Evolutionary conservation across 2,329 filamentous ascomycete species (phyloP), one percentile per base, ranked within the genome.

Genomic region (Trichoderma citrinoviride): DNA sequence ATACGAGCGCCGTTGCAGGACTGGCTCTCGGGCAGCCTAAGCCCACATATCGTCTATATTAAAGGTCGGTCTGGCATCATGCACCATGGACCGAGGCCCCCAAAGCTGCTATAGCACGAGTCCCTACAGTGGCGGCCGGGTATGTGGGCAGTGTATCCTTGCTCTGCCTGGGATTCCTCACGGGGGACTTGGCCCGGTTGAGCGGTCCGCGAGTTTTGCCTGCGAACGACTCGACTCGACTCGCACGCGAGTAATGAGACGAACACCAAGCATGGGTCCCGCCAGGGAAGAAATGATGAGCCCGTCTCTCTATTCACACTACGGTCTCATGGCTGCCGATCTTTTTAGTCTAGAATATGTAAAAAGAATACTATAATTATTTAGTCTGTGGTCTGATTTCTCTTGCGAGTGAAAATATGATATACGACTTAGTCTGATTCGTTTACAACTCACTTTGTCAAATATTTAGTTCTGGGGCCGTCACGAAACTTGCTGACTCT

Each of bases 301-400:
- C 37, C n/a, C 37, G 17, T 19, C 7, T 61, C 44, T 53, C 21
- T 57, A 46, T 53, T 53, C 53, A 53, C 47, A 53, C 58, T 43
- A 33, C 19, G 33, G 58, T 61, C 58, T 61, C 58, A 61, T 61
- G 37, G n/a, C 23, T 27, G 58, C 23, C 47, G 58, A 53, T 53
- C 49, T 17, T 53, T 6, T 53, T 52, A 19, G 37, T 43, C 37
- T 29, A 19, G 17, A 57, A 37, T 37, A 14, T 37, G 25, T 43
- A 21, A 12, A 25, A 29, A 21, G 25, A 57, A 17, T 33, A 27
- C 17, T 55, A 15, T 21, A 44, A 33, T 46, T 46, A 14, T 37
- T 37, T 37, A 37, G 33, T 5, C 33, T 37, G n/a, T n/a, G 12
- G 33, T 14, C 33, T 37, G 33, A 37, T 37, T 37, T 37, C 14